Conservation (phyloP, 1,139 yeast genomes). For the Sugiyamaella japonica region DNA sequence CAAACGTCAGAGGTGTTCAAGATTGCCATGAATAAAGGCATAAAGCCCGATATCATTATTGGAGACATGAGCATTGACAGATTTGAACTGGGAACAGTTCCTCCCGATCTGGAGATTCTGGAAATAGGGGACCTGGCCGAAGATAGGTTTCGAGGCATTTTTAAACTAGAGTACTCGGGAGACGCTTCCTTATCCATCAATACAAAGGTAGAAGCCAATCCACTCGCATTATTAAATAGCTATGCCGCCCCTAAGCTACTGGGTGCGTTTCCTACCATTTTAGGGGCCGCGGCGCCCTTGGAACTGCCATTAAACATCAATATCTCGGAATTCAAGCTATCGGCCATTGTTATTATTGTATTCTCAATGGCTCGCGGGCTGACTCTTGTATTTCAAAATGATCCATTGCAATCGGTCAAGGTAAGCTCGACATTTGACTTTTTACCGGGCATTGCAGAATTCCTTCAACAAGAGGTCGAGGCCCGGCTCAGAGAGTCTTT, state of each 20-base stretch:
- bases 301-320: slow-evolving; percentile 66
- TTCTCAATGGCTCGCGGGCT: slow-evolving; percentile 68
- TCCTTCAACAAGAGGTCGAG: slow-evolving; percentile 67
- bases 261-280: slow-evolving; percentile 28
- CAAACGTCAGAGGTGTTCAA: slow-evolving; percentile 70
- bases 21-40: slow-evolving; percentile 68
- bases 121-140: slow-evolving; percentile 73
- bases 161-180: slow-evolving; percentile 68
- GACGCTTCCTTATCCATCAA: slow-evolving; percentile 67
- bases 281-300: slow-evolving; percentile 56
- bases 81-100: slow-evolving; percentile 67
- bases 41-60: slow-evolving; percentile 72
- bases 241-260: slow-evolving; percentile 38
- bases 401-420: slow-evolving; percentile 71
- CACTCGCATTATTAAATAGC: slow-evolving; percentile 55
- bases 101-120: slow-evolving; percentile 69
- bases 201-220: slow-evolving; percentile 66
- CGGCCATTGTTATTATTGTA: slow-evolving; percentile 70
- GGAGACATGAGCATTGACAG: slow-evolving; percentile 69
- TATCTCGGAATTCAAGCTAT: slow-evolving; percentile 59
- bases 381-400: slow-evolving; percentile 71
- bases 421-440: slow-evolving; percentile 74
- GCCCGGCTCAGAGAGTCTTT: slow-evolving; percentile 69
- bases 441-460: slow-evolving; percentile 69
- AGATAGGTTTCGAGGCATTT: slow-evolving; percentile 71